Conservation (phyloP, 192 early-diverging fungal genomes). For the Gigaspora rosea region DNA sequence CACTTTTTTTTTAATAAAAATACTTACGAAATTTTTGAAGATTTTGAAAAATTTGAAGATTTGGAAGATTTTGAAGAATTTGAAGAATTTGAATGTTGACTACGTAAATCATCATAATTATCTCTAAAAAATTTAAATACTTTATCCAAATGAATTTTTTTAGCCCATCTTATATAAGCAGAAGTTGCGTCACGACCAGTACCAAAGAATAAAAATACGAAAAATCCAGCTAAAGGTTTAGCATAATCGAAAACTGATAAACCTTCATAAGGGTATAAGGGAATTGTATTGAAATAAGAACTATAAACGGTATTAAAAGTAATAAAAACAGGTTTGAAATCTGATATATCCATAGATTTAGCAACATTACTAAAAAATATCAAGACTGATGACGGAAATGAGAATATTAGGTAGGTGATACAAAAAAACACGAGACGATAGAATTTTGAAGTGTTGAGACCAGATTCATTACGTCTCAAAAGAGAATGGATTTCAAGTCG, state of each 20-base stretch:
- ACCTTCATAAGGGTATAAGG: no score
- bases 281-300: not conserved
- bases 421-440: constrained; percentile 23
- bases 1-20: not conserved
- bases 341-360: not conserved
- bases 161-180: not conserved
- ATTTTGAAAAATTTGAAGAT: not conserved
- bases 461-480: constrained; percentile 3
- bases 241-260: constrained; percentile 11
- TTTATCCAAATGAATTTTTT: not conserved
- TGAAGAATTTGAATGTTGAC: no score
- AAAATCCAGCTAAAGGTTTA: constrained; percentile 13
- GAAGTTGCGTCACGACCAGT: constrained; percentile 11
- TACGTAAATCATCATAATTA: not conserved
- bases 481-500: constrained; percentile 10
- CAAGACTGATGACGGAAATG: constrained; percentile 1
- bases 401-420: not conserved
- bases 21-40: not conserved
- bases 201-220: constrained; percentile 26
- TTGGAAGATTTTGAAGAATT: no score
- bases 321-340: not conserved
- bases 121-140: not conserved
- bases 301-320: no score
- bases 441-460: not conserved
- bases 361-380: not conserved